Evolutionary conservation across 2,329 filamentous ascomycete species (phyloP).

Genomic region (Geosmithia flava): DNA sequence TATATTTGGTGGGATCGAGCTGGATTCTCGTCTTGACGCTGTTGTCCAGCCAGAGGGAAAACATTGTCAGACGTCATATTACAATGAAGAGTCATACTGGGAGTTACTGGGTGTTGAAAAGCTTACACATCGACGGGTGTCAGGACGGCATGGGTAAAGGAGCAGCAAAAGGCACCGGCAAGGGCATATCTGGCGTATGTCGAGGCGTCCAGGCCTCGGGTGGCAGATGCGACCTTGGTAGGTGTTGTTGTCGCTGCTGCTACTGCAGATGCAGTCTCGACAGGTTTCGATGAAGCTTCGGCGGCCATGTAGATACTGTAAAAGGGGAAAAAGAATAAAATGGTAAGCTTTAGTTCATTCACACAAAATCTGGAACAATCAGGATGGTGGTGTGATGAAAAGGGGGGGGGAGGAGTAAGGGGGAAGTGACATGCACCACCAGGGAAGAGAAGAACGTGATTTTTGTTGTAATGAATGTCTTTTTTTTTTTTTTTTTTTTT

Average conservation of each 20-base stretch:
- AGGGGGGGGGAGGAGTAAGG: conserved; percentile 1
- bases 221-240: too few species aligned
- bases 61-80: conserved; percentile 7
- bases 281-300: too few species aligned
- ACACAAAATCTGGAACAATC: neutral
- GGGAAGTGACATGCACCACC: conserved; percentile 5
- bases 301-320: conserved; percentile 18
- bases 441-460: too few species aligned
- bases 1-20: conserved; percentile 73
- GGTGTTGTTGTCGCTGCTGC: conserved; percentile 12
- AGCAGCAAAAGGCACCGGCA: conserved; percentile 86
- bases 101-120: neutral
- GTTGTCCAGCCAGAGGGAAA: conserved; percentile 2
- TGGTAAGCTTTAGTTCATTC: conserved; percentile 12
- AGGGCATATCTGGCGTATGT: conserved; percentile 82
- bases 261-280: too few species aligned
- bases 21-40: conserved; percentile 86
- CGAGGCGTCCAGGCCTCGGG: neutral
- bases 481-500: conserved; percentile 10
- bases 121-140: conserved; percentile 92
- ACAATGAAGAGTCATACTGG: neutral
- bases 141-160: conserved; percentile 80
- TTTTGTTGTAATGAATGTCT: conserved; percentile 15
- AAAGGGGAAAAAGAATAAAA: conserved; percentile 15
- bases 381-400: neutral